phyloP scores from a whole-genome alignment of 495 filamentous ascomycete species.

The Aspergillus baeticus region DNA sequence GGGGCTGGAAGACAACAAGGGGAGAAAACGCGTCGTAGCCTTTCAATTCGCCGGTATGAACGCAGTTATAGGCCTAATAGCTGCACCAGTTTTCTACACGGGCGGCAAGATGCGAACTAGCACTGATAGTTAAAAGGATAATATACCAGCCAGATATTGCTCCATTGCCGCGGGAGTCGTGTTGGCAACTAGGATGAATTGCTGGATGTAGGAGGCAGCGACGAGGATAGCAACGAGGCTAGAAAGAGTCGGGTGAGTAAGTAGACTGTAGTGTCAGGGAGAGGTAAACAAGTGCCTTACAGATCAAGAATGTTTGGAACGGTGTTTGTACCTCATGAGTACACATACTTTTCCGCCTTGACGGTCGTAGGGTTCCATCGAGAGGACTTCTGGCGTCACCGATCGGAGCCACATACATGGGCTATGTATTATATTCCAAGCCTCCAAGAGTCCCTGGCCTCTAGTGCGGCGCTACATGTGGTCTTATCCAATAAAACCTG shows the following conservation, averaged over 20 bases:
- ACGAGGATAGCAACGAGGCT: not conserved
- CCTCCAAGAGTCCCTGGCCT: no score
- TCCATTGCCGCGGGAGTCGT: not conserved
- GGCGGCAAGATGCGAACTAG: not conserved
- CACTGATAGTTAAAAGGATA: conserved; percentile 3
- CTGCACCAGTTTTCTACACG: not conserved
- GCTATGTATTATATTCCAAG: no score
- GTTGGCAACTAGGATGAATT: not conserved
- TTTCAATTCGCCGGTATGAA: not conserved
- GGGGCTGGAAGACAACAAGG: not conserved
- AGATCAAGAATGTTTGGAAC: no score
- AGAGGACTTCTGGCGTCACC: no score
- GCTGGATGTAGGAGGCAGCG: conserved; percentile 1
- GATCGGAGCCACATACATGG: no score
- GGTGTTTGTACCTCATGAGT: no score
- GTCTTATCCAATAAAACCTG: no score
- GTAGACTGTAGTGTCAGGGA: no score
- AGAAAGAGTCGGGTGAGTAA: not conserved
- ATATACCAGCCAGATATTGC: conserved; percentile 10
- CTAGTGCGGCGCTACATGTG: no score
- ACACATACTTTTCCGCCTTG: no score
- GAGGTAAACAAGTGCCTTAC: no score
- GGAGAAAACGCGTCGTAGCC: conserved; percentile 2
- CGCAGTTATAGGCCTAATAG: not conserved
- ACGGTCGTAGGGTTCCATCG: no score